Evolutionary conservation across 495 filamentous ascomycete genomes (phyloP).

Genomic region (Aspergillus nidulans): DNA sequence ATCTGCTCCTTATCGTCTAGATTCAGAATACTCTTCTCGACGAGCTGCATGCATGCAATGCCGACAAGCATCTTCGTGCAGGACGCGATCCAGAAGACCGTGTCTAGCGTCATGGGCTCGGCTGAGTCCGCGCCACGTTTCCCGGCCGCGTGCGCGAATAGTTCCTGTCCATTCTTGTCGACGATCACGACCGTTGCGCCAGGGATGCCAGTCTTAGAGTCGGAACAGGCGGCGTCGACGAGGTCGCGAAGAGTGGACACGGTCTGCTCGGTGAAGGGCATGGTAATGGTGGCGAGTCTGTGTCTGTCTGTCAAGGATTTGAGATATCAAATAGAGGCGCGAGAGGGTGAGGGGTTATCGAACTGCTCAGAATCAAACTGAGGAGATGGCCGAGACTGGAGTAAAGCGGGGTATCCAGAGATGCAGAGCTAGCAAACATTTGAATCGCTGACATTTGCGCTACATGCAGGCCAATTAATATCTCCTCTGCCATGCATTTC

Average conservation of each 20-base stretch:
- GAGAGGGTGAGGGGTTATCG: too few species aligned
- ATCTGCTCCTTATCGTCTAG: slow-evolving; percentile 50
- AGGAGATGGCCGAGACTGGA: too few species aligned
- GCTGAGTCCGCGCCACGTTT: neutral
- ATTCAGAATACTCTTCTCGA: slow-evolving; percentile 49
- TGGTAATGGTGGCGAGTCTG: neutral
- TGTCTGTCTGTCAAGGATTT: too few species aligned
- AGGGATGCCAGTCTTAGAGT: neutral
- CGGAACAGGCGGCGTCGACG: neutral
- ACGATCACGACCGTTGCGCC: neutral
- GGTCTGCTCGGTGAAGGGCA: neutral
- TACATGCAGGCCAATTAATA: too few species aligned
- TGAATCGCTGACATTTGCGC: too few species aligned
- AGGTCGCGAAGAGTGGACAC: neutral
- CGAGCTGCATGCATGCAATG: slow-evolving; percentile 58
- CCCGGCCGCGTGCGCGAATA: neutral
- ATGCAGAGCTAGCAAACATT: too few species aligned
- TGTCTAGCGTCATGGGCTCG: slow-evolving; percentile 1
- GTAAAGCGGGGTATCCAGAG: too few species aligned
- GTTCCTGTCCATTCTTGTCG: neutral
- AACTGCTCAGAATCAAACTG: too few species aligned
- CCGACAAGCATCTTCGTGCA: slow-evolving; percentile 55
- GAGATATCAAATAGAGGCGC: too few species aligned
- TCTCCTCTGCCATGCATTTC: too few species aligned
- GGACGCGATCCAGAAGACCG: slow-evolving; percentile 8